Base-by-base conservation (phyloP, 805 yeast genomes). In the Metschnikowia lunata region DNA sequence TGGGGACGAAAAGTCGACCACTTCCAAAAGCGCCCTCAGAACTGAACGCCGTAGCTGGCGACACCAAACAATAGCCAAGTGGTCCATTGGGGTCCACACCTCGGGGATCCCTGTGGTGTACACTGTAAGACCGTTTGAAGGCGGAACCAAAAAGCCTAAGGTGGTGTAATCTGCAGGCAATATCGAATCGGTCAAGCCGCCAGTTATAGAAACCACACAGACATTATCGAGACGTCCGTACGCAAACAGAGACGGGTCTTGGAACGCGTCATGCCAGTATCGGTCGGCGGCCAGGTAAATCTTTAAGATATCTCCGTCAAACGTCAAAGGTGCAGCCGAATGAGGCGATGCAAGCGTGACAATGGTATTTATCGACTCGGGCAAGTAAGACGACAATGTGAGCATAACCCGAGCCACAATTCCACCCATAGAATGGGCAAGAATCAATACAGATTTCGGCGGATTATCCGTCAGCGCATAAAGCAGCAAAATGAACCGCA, bases 341-440 rank as follows among this genome's bases (percentile, higher is more conserved):
- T 93, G 98, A 0, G 99, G 99, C 0, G 97, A 80, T 0, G 97
- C 84, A 31, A 91, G 67, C 0, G 98, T 90, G 18, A 90, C 52
- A 12, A 91, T 83, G 0, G 97, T 83, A 57, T 87, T 89, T 15
- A 93, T 80, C 1, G 96, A 84, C 18, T 75, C 78, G 4, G 76
- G 76, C 1, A 71, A 56, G 59, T 88, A 90, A 57, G 88, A 90
- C 1, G 88, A 85, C 42, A 91, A 64, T 0, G 95, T 81, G 7
- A 88, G 74, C 79, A 90, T 79, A 0, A 88, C 82, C 46, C 98
- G 73, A 3, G 96, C 85, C 1, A 93, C 98, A 13, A 91, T 78
- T 3, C 99, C 99, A 34, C 99, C 99, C 99, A 91, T 91, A 0
- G 98, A 91, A 66, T 91, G 99, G 2, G 88, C 97, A 0, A 91